Base-by-base conservation (phyloP, 257 asterid genomes). In the Solanum okadae region DNA sequence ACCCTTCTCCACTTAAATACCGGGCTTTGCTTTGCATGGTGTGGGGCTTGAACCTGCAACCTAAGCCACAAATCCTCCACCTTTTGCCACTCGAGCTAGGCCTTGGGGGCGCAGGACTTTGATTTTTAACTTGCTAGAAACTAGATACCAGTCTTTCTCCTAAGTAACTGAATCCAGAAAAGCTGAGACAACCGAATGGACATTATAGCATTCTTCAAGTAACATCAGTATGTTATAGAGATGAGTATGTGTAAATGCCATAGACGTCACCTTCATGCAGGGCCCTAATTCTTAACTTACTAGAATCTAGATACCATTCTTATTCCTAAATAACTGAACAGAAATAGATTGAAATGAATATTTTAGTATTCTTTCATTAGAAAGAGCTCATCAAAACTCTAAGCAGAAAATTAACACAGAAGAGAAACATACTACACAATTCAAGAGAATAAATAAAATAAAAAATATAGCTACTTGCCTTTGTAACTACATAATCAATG, bases 401-500 rank as follows among this genome's bases (percentile, higher is more conserved):
- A 82, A 20, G 70, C 11, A 49, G 70, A 82, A 49, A 29, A 49
- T 49, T 82, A 20, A 49, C 20, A 49, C 29, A 49, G 56, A 49
- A 82, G 18, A 29, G 29, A 46, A 81, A 81, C 68, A 29, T 46
- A 46, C 68, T 18, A 46, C 4, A 49, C 44, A 82, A 82, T 27
- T 44, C 52, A 46, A 79, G 38, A 79, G 67, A 3, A 79, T n/a
- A 13, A 82, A 49, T 9, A 49, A 46, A 44, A 35, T 78, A 3
- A 9, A 70, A 88, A 29, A 85, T 72, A 59, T 40, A 37, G 82
- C 88, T 72, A 23, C 71, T 87, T 90, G 93, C 99, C 98, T 97
- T 97, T 78, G 99, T 97, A 27, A 97, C 99, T 67, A 96, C 99
- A 91, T 97, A 97, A 89, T 96, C 99, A 14, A 97, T 96, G 83